Conservation (phyloP, 495 filamentous ascomycete genomes). For the Talaromyces proteolyticus region DNA sequence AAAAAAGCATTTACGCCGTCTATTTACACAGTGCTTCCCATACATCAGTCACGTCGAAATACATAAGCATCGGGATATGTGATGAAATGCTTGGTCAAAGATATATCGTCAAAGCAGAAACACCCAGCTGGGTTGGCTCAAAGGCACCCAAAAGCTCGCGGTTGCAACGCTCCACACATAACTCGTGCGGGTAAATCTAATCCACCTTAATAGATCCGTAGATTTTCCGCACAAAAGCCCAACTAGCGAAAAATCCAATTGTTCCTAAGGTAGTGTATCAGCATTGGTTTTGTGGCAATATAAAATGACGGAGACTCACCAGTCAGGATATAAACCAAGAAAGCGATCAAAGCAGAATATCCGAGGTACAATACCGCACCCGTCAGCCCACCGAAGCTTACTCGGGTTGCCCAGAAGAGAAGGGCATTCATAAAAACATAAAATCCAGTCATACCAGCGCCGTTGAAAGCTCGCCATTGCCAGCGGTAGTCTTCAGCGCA, state of each 20-base stretch:
- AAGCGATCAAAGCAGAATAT: conserved; percentile 83
- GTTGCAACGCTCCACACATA: background rate
- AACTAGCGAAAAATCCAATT: conserved; percentile 92
- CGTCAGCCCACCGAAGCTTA: conserved; percentile 78
- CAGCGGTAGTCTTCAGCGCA: conserved; percentile 97
- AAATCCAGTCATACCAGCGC: conserved; percentile 76
- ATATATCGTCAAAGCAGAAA: background rate
- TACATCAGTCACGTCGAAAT: background rate
- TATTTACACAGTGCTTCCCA: background rate
- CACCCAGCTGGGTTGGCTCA: background rate
- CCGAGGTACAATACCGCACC: conserved; percentile 89
- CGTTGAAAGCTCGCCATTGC: conserved; percentile 93
- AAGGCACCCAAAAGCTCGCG: background rate
- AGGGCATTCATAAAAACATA: conserved; percentile 89
- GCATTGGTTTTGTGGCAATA: background rate
- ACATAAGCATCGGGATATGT: no score
- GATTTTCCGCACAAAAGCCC: conserved; percentile 88
- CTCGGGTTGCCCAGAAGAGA: conserved; percentile 79
- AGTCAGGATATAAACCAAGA: conserved; percentile 88
- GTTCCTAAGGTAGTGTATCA: conserved; percentile 55
- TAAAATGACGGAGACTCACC: conserved; percentile 50
- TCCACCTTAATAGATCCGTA: conserved; percentile 97
- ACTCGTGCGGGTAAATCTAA: conserved; percentile 31
- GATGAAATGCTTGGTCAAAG: background rate
- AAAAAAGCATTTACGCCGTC: background rate